A percentile compares a stretch with the other conserved stretches of the same genome.
phyloP scores from a whole-genome alignment of 768 basidiomycete species.

The Agaricus subrufescens region DNA sequence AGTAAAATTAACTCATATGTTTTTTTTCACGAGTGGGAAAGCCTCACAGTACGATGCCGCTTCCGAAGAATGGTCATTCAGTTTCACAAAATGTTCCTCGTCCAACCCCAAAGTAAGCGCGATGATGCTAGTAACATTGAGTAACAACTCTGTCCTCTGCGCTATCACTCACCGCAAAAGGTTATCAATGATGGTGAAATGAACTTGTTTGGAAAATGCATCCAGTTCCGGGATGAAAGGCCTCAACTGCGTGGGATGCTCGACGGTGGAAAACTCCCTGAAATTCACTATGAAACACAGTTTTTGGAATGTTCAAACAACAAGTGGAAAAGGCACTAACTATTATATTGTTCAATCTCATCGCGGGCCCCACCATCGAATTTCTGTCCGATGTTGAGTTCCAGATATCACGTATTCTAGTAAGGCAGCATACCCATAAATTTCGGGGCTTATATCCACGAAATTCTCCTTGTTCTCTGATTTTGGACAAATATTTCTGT shows the following conservation, averaged over 20 bases:
- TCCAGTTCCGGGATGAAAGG: conserved; percentile 27
- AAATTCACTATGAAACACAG: not conserved
- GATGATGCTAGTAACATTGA: not conserved
- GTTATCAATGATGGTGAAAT: conserved; percentile 27
- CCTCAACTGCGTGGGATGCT: conserved; percentile 26
- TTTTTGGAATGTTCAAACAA: not conserved
- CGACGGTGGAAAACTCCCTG: conserved; percentile 18
- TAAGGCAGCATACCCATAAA: conserved; percentile 31
- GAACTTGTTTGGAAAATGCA: conserved; percentile 26
- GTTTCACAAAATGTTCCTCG: not conserved
- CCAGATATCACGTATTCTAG: not conserved
- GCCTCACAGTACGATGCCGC: not conserved
- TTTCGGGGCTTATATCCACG: conserved; percentile 44
- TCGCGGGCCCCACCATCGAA: conserved; percentile 36
- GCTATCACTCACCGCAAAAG: conserved; percentile 23
- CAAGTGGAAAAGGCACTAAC: conserved; percentile 18
- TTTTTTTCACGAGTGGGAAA: not conserved
- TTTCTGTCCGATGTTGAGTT: conserved; percentile 19
- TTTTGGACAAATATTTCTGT: not conserved
- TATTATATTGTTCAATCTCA: conserved; percentile 37
- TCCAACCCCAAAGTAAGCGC: not conserved
- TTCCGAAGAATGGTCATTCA: not conserved
- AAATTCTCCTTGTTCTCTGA: conserved; percentile 14
- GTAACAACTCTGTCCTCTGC: not conserved
- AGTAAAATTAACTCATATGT: too few species aligned